A percentile compares a stretch with the other conserved stretches of the same genome.
These are phyloP conservation scores for Leccinum fallax DNA, from an alignment of 1,284 basidiomycete species.

Conservation along the genomic window DNA sequence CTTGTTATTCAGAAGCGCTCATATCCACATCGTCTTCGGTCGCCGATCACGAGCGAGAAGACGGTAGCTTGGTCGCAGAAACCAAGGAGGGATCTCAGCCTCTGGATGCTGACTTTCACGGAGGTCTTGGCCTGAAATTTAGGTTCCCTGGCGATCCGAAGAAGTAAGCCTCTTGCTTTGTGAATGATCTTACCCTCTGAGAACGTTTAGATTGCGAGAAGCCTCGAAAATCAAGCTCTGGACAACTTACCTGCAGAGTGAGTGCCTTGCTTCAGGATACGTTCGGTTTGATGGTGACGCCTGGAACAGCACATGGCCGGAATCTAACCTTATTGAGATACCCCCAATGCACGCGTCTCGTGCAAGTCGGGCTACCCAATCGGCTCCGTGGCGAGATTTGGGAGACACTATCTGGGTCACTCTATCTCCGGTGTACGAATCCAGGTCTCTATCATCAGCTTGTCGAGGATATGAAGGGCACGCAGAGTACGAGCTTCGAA, in stretches of 20 bases:
- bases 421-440: conserved; percentile 88
- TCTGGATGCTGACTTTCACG: conserved; percentile 69
- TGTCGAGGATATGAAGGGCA: conserved; percentile 78
- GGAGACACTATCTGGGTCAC: conserved; percentile 95
- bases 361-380: conserved; percentile 97
- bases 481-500: conserved; percentile 89
- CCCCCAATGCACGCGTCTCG: conserved; percentile 93
- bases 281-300: conserved; percentile 10
- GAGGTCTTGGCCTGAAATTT: conserved; percentile 85
- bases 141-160: conserved; percentile 94
- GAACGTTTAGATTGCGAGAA: conserved; percentile 73
- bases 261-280: conserved; percentile 22
- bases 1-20: conserved; percentile 94
- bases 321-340: conserved; percentile 93
- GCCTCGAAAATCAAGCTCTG: conserved; percentile 98
- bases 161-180: conserved; percentile 57
- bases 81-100: conserved; percentile 50
- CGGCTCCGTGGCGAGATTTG: conserved; percentile 96
- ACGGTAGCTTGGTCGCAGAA: conserved; percentile 61
- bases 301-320: conserved; percentile 72
- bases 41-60: conserved; percentile 64
- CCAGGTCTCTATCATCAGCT: conserved; percentile 86
- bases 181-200: conserved; percentile 15
- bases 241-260: conserved; percentile 86
- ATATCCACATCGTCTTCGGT: conserved; percentile 58